These are phyloP conservation scores for Calocera cornea DNA, from an alignment of 768 basidiomycete species.

Conservation along the genomic window DNA sequence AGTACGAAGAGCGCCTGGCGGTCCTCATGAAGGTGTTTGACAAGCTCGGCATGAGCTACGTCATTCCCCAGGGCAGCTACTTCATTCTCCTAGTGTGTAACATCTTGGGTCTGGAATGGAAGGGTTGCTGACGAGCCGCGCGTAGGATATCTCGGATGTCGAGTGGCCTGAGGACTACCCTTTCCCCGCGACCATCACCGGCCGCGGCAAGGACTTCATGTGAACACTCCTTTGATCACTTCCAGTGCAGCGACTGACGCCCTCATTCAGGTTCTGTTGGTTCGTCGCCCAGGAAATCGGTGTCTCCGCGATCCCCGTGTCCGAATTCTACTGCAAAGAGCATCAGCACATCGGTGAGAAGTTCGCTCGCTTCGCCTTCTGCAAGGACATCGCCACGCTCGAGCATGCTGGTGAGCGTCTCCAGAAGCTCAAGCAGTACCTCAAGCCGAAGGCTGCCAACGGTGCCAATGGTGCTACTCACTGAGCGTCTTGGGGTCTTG, in stretches of 20 bases:
- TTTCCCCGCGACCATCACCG: conserved; percentile 60
- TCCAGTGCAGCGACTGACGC: conserved; percentile 7
- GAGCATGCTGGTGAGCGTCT: conserved; percentile 71
- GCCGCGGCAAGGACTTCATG: conserved; percentile 80
- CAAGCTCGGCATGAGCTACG: conserved; percentile 67
- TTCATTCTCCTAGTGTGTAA: conserved; percentile 64
- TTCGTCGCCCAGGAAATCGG: conserved; percentile 83
- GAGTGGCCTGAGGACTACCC: conserved; percentile 74
- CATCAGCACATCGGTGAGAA: conserved; percentile 76
- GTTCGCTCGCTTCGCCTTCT: conserved; percentile 84
- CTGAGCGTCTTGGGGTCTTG: background rate
- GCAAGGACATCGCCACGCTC: conserved; percentile 85
- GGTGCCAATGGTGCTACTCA: background rate
- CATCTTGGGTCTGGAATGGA: background rate
- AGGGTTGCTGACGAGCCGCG: background rate
- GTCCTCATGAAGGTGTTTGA: conserved; percentile 74
- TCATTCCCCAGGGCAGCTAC: conserved; percentile 79
- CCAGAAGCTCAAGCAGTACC: conserved; percentile 54
- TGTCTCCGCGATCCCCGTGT: conserved; percentile 82
- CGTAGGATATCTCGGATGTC: conserved; percentile 60
- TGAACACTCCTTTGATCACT: conserved; percentile 22
- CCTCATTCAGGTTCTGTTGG: conserved; percentile 82
- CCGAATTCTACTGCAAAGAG: conserved; percentile 81
- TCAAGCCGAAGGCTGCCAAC: conserved; percentile 17
- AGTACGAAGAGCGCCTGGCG: conserved; percentile 68